These are phyloP conservation scores for Lactarius tabidus DNA, from an alignment of 768 basidiomycete species.

Conservation along the genomic window DNA sequence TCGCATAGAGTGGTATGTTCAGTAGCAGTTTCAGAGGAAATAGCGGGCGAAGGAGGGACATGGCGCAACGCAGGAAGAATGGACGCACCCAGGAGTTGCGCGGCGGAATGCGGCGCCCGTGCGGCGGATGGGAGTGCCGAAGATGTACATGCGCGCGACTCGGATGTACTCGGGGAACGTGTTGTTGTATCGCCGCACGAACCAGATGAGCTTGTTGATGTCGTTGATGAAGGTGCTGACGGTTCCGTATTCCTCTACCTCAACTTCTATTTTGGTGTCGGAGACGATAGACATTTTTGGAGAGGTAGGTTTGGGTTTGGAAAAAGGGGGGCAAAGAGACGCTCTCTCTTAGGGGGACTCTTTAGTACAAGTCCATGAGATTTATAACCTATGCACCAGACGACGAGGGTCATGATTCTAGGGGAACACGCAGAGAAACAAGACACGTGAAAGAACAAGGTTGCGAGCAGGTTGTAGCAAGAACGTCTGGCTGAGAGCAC, in stretches of 20 bases:
- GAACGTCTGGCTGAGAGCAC: background rate
- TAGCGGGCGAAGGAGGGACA: background rate
- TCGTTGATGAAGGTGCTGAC: conserved; percentile 6
- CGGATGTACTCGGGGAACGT: conserved; percentile 16
- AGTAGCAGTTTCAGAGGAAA: background rate
- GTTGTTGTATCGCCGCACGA: conserved; percentile 11
- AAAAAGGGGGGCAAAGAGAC: background rate
- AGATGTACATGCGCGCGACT: conserved; percentile 20
- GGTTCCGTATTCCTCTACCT: background rate
- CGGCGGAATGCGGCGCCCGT: background rate
- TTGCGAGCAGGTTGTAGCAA: background rate
- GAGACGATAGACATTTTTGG: background rate
- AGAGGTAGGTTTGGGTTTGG: background rate
- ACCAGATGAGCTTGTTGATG: conserved; percentile 1
- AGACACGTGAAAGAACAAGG: conserved; percentile 11
- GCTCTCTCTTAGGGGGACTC: background rate
- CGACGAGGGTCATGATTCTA: background rate
- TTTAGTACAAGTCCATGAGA: background rate
- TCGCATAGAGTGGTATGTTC: background rate
- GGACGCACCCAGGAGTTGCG: conserved; percentile 18
- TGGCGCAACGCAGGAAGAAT: background rate
- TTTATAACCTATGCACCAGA: conserved; percentile 5
- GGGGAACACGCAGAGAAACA: background rate
- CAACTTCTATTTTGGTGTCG: background rate
- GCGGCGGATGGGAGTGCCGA: conserved; percentile 23